A percentile compares a stretch with the other conserved stretches of the same genome.
These are phyloP conservation scores for Peronospora destructor DNA, from an alignment of 352 stramenopile species.

Conservation along the genomic window DNA sequence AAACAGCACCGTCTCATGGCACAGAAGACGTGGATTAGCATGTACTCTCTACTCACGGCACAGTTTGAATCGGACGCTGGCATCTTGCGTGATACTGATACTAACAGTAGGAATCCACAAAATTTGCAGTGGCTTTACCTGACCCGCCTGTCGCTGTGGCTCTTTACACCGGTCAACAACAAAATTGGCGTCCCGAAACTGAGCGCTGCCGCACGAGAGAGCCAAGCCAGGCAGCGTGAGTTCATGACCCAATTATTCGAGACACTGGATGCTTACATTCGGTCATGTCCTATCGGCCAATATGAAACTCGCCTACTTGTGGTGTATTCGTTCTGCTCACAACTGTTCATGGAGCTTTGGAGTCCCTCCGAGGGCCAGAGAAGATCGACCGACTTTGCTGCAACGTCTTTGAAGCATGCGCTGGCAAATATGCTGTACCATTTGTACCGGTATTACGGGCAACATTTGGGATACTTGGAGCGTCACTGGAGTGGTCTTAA, in stretches of 20 bases:
- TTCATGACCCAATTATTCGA: slow-evolving; percentile 83
- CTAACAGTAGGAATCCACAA: slow-evolving; percentile 8
- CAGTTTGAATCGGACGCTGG: slow-evolving; percentile 55
- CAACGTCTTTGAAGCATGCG: slow-evolving; percentile 34
- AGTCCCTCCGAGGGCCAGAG: slow-evolving; percentile 11
- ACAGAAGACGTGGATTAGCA: slow-evolving; percentile 82
- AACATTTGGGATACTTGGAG: slow-evolving; percentile 82
- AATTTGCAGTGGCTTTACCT: slow-evolving; percentile 62
- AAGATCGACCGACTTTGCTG: slow-evolving; percentile 9
- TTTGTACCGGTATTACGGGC: slow-evolving; percentile 93
- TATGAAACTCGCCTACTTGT: slow-evolving; percentile 88
- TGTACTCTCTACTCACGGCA: slow-evolving; percentile 83
- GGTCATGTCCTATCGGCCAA: slow-evolving; percentile 83
- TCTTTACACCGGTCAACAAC: slow-evolving; percentile 38
- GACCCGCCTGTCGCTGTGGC: slow-evolving; percentile 52
- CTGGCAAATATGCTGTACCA: slow-evolving; percentile 89
- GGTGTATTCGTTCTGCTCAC: slow-evolving; percentile 82
- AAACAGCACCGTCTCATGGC: slow-evolving; percentile 62
- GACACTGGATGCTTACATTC: slow-evolving; percentile 88
- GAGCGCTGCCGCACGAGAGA: slow-evolving; percentile 18
- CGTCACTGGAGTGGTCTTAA: slow-evolving; percentile 84
- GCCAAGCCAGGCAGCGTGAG: slow-evolving; percentile 39
- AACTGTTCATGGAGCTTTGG: slow-evolving; percentile 80
- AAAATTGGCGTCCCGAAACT: slow-evolving; percentile 11
- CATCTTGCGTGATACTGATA: slow-evolving; percentile 7